Conservation (phyloP, 805 yeast species). For the Yarrowia yakushimensis region DNA sequence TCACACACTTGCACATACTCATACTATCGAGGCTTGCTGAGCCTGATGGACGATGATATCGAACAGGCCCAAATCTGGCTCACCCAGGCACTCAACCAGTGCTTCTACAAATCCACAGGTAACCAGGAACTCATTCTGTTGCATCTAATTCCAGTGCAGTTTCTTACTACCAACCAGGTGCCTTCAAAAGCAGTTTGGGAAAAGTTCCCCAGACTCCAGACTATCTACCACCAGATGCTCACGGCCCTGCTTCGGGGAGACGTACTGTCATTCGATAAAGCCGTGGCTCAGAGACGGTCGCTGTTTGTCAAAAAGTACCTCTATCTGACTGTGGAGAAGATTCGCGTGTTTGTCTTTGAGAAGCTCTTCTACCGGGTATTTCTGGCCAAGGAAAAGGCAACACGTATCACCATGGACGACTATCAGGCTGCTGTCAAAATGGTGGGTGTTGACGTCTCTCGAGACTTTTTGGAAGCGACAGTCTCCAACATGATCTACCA, state of each 20-base stretch:
- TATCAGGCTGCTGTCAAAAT: conserved; percentile 46
- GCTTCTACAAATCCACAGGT: conserved; percentile 34
- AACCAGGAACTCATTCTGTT: conserved; percentile 50
- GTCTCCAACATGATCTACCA: conserved; percentile 61
- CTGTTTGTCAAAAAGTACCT: conserved; percentile 56
- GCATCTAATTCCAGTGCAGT: conserved; percentile 59
- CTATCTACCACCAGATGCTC: conserved; percentile 49
- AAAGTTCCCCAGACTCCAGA: conserved; percentile 43
- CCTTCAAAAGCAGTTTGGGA: conserved; percentile 47
- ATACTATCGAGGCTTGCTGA: conserved; percentile 66
- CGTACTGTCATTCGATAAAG: conserved; percentile 48
- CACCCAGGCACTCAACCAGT: conserved; percentile 46
- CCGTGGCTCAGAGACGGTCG: conserved; percentile 45
- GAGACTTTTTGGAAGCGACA: conserved; percentile 63
- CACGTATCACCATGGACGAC: conserved; percentile 41
- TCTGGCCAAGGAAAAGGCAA: conserved; percentile 32
- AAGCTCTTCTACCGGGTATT: conserved; percentile 48
- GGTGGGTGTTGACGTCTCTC: conserved; percentile 30
- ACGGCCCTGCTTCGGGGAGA: conserved; percentile 54
- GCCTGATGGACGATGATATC: conserved; percentile 63
- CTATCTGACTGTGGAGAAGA: conserved; percentile 54
- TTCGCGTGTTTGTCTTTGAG: conserved; percentile 50
- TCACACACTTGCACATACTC: conserved; percentile 58
- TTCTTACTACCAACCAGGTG: conserved; percentile 36
- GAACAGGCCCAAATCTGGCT: conserved; percentile 50